phyloP scores from a whole-genome alignment of 2,329 filamentous ascomycete genomes.

The Talaromyces marneffei region DNA sequence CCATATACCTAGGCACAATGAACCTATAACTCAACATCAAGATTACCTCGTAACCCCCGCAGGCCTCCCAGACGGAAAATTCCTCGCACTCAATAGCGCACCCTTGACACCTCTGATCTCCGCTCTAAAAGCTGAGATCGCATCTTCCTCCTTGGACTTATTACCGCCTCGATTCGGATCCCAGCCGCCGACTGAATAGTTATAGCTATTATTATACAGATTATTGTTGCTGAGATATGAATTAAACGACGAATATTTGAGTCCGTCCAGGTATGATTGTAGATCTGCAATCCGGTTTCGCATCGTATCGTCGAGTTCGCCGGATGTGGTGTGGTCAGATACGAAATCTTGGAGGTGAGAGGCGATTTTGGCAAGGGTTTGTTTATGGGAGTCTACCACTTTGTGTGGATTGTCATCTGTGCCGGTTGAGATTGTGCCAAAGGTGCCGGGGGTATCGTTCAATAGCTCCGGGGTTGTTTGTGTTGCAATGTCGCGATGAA shows the following conservation, averaged over 20 bases:
- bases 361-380: conserved; percentile 47
- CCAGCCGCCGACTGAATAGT: conserved; percentile 13
- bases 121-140: conserved; percentile 52
- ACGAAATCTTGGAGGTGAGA: conserved; percentile 48
- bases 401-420: conserved; percentile 17
- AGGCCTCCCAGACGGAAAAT: conserved; percentile 46
- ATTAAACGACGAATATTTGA: conserved; percentile 32
- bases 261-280: conserved; percentile 47
- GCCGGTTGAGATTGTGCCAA: not conserved
- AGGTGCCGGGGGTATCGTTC: conserved; percentile 20
- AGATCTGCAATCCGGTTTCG: conserved; percentile 39
- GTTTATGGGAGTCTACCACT: conserved; percentile 25
- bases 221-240: conserved; percentile 23
- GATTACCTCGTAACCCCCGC: conserved; percentile 8
- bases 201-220: conserved; percentile 33
- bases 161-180: conserved; percentile 24
- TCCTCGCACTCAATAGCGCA: conserved; percentile 56
- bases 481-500: conserved; percentile 57
- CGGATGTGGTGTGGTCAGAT: conserved; percentile 31
- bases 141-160: conserved; percentile 45
- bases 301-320: conserved; percentile 28
- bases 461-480: conserved; percentile 49
- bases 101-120: conserved; percentile 61
- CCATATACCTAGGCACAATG: not conserved
- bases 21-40: not conserved